Conservation (phyloP, 495 filamentous ascomycete genomes). For the Physcia stellaris region DNA sequence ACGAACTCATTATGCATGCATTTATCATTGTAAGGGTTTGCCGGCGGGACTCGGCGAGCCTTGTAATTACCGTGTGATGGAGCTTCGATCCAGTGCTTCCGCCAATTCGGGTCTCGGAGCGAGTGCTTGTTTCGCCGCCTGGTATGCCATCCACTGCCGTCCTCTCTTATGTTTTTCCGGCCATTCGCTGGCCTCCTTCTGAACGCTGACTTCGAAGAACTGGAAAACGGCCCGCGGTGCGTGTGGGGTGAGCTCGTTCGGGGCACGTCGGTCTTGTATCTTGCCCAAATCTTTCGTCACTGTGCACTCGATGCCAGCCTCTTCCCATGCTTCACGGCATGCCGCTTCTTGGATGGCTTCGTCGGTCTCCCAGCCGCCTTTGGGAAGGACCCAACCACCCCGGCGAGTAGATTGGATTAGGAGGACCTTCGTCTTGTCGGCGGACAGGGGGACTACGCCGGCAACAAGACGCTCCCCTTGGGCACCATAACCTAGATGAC, state of each 20-base stretch:
- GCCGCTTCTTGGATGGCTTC: slow-evolving; percentile 62
- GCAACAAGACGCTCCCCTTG: slow-evolving; percentile 92
- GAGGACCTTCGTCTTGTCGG: slow-evolving; percentile 67
- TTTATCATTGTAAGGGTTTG: no score
- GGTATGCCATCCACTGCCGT: slow-evolving; percentile 77
- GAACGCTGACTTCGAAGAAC: slow-evolving; percentile 78
- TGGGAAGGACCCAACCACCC: slow-evolving; percentile 88
- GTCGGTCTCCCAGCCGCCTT: slow-evolving; percentile 95
- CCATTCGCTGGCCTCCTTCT: slow-evolving; percentile 73
- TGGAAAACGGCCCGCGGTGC: slow-evolving; percentile 68
- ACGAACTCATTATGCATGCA: no score
- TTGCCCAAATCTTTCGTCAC: slow-evolving; percentile 72
- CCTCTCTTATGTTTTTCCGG: slow-evolving; percentile 86
- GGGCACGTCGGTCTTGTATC: slow-evolving; percentile 63
- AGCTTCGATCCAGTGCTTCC: slow-evolving; percentile 73
- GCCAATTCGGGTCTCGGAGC: slow-evolving; percentile 72
- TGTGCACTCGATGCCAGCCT: slow-evolving; percentile 77
- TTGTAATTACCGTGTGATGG: slow-evolving; percentile 50
- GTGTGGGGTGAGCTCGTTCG: slow-evolving; percentile 40
- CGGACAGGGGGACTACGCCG: slow-evolving; percentile 74
- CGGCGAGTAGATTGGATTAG: slow-evolving; percentile 85
- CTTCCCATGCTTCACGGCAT: slow-evolving; percentile 89
- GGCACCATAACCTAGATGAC: slow-evolving; percentile 63
- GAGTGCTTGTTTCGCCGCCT: slow-evolving; percentile 64
- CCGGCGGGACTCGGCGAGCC: no score